Evolutionary conservation across 345 rosid species (phyloP).

Genomic region (Sonneratia alba): DNA sequence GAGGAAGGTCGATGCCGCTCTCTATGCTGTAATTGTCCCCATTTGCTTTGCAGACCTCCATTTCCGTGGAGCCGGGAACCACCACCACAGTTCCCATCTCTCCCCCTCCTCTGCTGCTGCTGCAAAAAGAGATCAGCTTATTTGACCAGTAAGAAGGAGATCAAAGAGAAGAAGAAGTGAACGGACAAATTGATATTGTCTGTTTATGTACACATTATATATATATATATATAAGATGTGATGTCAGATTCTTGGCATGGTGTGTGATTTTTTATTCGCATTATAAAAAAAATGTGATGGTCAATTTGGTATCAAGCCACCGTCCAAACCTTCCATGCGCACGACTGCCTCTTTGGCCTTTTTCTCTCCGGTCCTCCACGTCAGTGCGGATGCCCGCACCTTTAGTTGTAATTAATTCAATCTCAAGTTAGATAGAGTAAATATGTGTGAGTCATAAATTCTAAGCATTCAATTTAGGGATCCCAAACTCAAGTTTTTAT

Average conservation of each 20-base stretch:
- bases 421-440: too few relatives aligned
- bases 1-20: background rate
- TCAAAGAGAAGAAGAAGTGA: background rate
- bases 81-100: conserved; percentile 3
- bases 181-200: background rate
- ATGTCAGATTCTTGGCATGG: background rate
- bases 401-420: too few relatives aligned
- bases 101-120: background rate
- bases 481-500: too few relatives aligned
- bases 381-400: too few relatives aligned
- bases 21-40: background rate
- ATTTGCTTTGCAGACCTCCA: background rate
- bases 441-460: too few relatives aligned
- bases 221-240: background rate
- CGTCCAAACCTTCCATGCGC: background rate
- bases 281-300: background rate
- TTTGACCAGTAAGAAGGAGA: background rate
- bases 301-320: background rate
- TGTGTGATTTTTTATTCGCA: background rate
- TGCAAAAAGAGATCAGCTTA: background rate
- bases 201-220: background rate
- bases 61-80: conserved; percentile 11
- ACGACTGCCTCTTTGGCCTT: background rate
- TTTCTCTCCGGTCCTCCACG: too few relatives aligned
- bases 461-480: too few relatives aligned